Evolutionary conservation across 331 rosid genomes (phyloP).

Genomic region (Saraca asoca): DNA sequence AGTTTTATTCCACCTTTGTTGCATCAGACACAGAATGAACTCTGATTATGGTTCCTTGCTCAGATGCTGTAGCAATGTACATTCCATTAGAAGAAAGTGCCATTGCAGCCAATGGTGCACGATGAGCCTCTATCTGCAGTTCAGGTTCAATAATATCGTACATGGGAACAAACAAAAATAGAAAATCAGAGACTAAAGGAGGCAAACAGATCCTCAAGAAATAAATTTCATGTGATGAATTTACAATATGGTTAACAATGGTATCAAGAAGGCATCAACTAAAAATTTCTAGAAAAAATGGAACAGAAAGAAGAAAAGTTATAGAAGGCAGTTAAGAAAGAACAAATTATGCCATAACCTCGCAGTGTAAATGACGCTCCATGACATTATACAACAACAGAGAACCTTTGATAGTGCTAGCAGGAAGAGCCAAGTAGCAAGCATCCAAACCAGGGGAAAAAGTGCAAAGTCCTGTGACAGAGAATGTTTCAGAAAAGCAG

Average conservation of each 20-base stretch:
- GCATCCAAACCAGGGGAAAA: conserved; percentile 82
- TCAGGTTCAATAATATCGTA: conserved; percentile 30
- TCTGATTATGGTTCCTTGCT: conserved; percentile 91
- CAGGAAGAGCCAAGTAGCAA: conserved; percentile 93
- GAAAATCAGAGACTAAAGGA: not conserved
- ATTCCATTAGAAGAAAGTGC: conserved; percentile 81
- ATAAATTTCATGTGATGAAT: too few relatives aligned
- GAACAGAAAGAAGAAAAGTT: conserved; percentile 17
- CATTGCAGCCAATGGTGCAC: conserved; percentile 77
- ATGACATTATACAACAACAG: conserved; percentile 81
- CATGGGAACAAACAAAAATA: conserved; percentile 13
- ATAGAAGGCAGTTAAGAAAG: conserved; percentile 18
- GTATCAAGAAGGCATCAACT: conserved; percentile 12
- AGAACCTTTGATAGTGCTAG: conserved; percentile 82
- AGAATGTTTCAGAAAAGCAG: conserved; percentile 21
- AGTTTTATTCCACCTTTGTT: conserved; percentile 62
- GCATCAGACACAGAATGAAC: conserved; percentile 92
- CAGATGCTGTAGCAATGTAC: conserved; percentile 96
- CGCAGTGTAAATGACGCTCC: conserved; percentile 84
- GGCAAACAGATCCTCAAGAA: too few relatives aligned
- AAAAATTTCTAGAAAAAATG: not conserved
- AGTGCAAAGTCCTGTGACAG: conserved; percentile 70
- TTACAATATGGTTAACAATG: too few relatives aligned
- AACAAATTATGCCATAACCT: conserved; percentile 57
- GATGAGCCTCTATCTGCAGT: conserved; percentile 89